phyloP scores from a whole-genome alignment of 1,284 basidiomycete genomes.

The Megacollybia platyphylla region DNA sequence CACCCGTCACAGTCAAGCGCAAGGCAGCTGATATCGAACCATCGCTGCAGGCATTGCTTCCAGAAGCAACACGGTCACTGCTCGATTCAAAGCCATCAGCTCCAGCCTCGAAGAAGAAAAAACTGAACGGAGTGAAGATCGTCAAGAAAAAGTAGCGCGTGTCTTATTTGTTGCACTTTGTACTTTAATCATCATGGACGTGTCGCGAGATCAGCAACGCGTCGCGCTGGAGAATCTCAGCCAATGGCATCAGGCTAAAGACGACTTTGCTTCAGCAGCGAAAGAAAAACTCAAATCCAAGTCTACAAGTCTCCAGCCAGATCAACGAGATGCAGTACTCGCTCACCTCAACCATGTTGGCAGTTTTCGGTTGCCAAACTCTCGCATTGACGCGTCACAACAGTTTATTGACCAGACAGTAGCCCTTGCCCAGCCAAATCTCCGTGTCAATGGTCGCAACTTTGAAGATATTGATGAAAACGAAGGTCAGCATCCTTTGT shows the following conservation, averaged over 20 bases:
- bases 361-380: not conserved
- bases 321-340: not conserved
- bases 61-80: conserved; percentile 59
- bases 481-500: not conserved
- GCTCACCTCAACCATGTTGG: conserved; percentile 2
- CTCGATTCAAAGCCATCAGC: conserved; percentile 34
- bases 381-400: not conserved
- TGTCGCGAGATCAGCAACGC: not conserved
- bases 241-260: conserved; percentile 4
- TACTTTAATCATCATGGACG: not conserved
- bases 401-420: conserved; percentile 4
- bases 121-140: conserved; percentile 67
- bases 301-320: not conserved
- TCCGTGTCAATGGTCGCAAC: conserved; percentile 5
- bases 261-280: not conserved
- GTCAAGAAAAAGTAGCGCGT: conserved; percentile 37
- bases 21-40: conserved; percentile 67
- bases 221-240: conserved; percentile 1
- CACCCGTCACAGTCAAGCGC: conserved; percentile 60
- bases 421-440: conserved; percentile 3
- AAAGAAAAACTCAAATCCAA: not conserved
- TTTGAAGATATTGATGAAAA: conserved; percentile 2
- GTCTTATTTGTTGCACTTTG: not conserved
- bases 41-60: conserved; percentile 56
- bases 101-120: conserved; percentile 44